These are phyloP conservation scores for Citrus cavaleriei DNA, from an alignment of 345 rosid species.

Conservation along the genomic window DNA sequence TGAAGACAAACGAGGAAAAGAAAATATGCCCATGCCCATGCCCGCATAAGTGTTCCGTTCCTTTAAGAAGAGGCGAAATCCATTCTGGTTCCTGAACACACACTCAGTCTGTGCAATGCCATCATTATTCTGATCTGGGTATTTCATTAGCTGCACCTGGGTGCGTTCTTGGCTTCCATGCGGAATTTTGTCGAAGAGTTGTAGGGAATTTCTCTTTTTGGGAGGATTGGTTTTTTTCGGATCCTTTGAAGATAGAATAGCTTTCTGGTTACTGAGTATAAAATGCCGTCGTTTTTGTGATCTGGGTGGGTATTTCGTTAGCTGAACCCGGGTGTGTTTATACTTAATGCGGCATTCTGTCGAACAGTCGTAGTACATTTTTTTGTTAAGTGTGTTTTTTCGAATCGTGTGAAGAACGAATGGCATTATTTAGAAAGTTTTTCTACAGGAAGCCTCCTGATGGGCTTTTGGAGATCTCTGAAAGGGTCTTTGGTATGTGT, in stretches of 20 bases:
- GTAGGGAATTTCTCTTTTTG: not conserved
- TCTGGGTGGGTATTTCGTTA: constrained; percentile 17
- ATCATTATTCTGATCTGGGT: constrained; percentile 21
- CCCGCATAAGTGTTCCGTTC: constrained; percentile 47
- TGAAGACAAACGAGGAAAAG: constrained; percentile 32
- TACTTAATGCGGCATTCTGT: constrained; percentile 23
- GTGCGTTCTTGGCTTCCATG: constrained; percentile 19
- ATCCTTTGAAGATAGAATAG: constrained; percentile 36
- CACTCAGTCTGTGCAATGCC: constrained; percentile 17
- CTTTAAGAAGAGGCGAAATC: constrained; percentile 62
- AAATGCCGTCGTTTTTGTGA: constrained; percentile 14
- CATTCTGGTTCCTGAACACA: constrained; percentile 28
- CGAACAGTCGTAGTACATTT: constrained; percentile 6
- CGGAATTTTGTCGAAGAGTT: constrained; percentile 17
- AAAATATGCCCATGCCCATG: constrained; percentile 13
- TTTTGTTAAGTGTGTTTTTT: not conserved
- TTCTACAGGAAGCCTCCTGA: constrained; percentile 71
- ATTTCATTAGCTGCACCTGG: not conserved
- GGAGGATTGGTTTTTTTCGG: constrained; percentile 5
- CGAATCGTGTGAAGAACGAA: constrained; percentile 23
- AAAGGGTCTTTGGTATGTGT: constrained; percentile 71
- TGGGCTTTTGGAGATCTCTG: constrained; percentile 78
- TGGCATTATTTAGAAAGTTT: constrained; percentile 76
- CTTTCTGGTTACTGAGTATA: constrained; percentile 35
- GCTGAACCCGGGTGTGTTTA: not conserved